Base-by-base conservation (phyloP, 2,329 filamentous ascomycete species). In the Verruconis gallopava region DNA sequence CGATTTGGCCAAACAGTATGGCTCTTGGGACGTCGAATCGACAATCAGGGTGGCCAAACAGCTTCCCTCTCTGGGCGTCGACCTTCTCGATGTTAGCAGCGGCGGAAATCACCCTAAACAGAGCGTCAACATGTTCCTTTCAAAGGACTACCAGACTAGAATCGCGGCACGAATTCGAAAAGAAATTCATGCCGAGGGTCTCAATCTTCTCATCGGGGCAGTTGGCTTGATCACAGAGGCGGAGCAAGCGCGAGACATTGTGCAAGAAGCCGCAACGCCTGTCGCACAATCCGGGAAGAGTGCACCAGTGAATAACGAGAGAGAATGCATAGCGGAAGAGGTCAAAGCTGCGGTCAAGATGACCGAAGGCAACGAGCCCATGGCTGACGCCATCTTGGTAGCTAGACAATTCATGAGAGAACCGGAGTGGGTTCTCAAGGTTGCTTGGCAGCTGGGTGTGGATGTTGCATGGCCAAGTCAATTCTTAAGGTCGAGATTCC, bases 381-480 rank as follows among this genome's bases (percentile, higher is more conserved):
- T 59, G 60, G 65, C 68, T 0, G 69, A 73, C 57, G 64, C 65
- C 0, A 58, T 72, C 18, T 48, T 73, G n/a, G 61, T 73, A 25
- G 70, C 64, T 1, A 59, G 69, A 34, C 69, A 73, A 47, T 73
- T 73, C 45, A 62, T 73, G 60, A 57, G 70, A 5, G 69, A 73
- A 53, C 68, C 69, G 0, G 69, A 71, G 48, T 72, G 69, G 69
- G 69, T 72, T 20, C 47, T 73, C 25, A 65, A 53, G 33, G 67
- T 71, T 1, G 69, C 68, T 5, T 66, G 63, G 55, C 59, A 64
- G 49, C 46, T 73, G 44, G 64, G 60, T 3, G 59, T 72, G 0
- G 62, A 69, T 45, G 55, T 72, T 40, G 59, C 62, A 1, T 64
- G 66, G 56, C 67, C 69, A 3, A 59, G 49, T 35, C 70, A 73